Percentiles rank a stretch among this genome's conserved stretches.
phyloP scores from a whole-genome alignment of 2,329 filamentous ascomycete genomes.

The Conoideocrella luteorostrata region DNA sequence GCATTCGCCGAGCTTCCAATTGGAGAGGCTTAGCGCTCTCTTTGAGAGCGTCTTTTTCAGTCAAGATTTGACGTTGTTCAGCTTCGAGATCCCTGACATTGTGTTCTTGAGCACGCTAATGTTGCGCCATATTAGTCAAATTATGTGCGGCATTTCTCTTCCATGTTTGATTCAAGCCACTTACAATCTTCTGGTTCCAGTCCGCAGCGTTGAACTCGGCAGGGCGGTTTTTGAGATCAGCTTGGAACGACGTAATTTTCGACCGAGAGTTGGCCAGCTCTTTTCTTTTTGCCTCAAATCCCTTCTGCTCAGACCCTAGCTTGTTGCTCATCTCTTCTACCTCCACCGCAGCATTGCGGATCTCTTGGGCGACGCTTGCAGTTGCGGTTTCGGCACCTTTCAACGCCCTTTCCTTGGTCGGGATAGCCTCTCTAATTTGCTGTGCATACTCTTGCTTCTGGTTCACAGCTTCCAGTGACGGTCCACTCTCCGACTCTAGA shows the following conservation, averaged over 20 bases:
- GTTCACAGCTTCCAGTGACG: slow-evolving; percentile 62
- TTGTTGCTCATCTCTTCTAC: slow-evolving; percentile 37
- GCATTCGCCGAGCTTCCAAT: slow-evolving; percentile 28
- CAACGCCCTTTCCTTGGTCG: slow-evolving; percentile 47
- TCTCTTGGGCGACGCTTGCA: slow-evolving; percentile 35
- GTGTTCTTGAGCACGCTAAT: slow-evolving; percentile 56
- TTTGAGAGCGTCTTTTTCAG: slow-evolving; percentile 36
- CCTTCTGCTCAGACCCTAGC: slow-evolving; percentile 45
- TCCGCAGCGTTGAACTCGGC: slow-evolving; percentile 61
- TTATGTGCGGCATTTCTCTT: background rate
- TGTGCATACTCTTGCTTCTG: slow-evolving; percentile 62
- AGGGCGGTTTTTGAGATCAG: slow-evolving; percentile 54
- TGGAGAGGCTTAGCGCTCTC: slow-evolving; percentile 35
- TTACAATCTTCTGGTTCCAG: slow-evolving; percentile 68
- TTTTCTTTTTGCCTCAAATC: slow-evolving; percentile 42
- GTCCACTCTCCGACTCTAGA: slow-evolving; percentile 55
- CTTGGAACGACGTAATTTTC: slow-evolving; percentile 57
- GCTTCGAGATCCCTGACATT: slow-evolving; percentile 44
- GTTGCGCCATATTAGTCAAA: slow-evolving; percentile 18
- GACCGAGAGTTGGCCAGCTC: slow-evolving; percentile 45
- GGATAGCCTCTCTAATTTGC: slow-evolving; percentile 49
- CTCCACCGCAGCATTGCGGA: slow-evolving; percentile 27
- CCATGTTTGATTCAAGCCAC: slow-evolving; percentile 21
- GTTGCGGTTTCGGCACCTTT: slow-evolving; percentile 46
- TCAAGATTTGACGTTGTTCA: slow-evolving; percentile 29